Evolutionary conservation across 345 rosid species (phyloP).

Genomic region (Aquilaria yunnanensis): DNA sequence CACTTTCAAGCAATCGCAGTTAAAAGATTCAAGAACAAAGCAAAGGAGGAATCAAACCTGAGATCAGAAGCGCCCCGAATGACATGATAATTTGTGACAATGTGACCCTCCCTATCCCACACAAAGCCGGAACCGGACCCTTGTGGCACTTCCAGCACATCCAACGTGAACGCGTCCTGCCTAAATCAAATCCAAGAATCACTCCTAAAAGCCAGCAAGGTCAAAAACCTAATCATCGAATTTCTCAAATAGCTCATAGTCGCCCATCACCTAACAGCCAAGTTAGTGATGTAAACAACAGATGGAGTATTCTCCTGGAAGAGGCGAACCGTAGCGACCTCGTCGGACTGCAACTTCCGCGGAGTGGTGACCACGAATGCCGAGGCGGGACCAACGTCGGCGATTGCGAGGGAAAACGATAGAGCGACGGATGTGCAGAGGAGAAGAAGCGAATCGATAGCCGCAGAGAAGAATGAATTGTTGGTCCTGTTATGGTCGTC

Average conservation of each 20-base stretch:
- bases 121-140: slow-evolving; percentile 97
- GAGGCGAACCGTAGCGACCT: slow-evolving; percentile 86
- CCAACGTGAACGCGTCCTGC: slow-evolving; percentile 94
- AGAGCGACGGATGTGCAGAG: slow-evolving; percentile 65
- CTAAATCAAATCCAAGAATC: slow-evolving; percentile 24
- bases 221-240: not conserved
- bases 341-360: slow-evolving; percentile 74
- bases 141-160: slow-evolving; percentile 94
- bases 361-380: slow-evolving; percentile 70
- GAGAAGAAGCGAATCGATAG: slow-evolving; percentile 42
- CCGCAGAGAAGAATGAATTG: slow-evolving; percentile 7
- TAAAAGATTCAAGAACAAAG: not conserved
- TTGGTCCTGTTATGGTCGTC: not conserved
- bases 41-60: slow-evolving; percentile 41
- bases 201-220: not conserved
- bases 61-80: slow-evolving; percentile 98
- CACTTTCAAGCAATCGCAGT: no score
- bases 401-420: slow-evolving; percentile 49
- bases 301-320: slow-evolving; percentile 96
- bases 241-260: not conserved
- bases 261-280: slow-evolving; percentile 59
- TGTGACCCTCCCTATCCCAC: slow-evolving; percentile 79
- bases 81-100: slow-evolving; percentile 93
- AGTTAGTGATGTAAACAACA: slow-evolving; percentile 91
- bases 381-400: slow-evolving; percentile 49